Evolutionary conservation across 768 basidiomycete species (phyloP), one percentile per base, ranked within the genome.

Genomic region (Hirschioporus abietinus): DNA sequence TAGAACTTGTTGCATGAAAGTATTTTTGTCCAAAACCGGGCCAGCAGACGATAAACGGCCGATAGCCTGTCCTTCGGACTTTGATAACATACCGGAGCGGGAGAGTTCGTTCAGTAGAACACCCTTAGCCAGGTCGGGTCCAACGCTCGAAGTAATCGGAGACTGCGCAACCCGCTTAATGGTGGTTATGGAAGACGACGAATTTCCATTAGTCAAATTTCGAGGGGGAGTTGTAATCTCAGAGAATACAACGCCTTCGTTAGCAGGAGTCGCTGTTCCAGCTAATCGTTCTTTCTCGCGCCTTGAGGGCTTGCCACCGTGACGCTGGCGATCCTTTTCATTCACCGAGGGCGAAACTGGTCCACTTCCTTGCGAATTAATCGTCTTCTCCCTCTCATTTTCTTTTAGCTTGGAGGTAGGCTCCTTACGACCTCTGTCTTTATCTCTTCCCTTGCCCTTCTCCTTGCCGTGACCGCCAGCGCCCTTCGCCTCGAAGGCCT

Each of bases 1-100:
- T 73, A 88, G 74, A 67, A 88, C 77, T 73, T 88, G 85, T 69
- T 80, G 77, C 64, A 87, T 80, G 75, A 88, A 89, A 64, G 83
- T 85, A 64, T 84, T 86, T 73, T 80, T 81, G 68, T 82, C 83
- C 70, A 83, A 61, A 52, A 20, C 15, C 42, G 20, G 42, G 20
- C 42, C 42, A 12, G 12, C 20, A 52, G 42, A 52, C 42, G 12
- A 20, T 36, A 15, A 7, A 36, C 7, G 7, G 35, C 35, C 35
- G 35, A 15, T 15, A 7, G 35, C 7, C 15, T 36, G 35, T 15
- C 15, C 15, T 60, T 60, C 27, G 59, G 59, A 60, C 59, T 60
- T 27, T 7, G 59, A 27, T 7, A 7, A 7, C 15, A 24, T 24
- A 34, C 60, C 60, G 23, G 60, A 25, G 24, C 30, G 60, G 15